phyloP scores from a whole-genome alignment of 306 rosid species.

The Vigna trinervia region DNA sequence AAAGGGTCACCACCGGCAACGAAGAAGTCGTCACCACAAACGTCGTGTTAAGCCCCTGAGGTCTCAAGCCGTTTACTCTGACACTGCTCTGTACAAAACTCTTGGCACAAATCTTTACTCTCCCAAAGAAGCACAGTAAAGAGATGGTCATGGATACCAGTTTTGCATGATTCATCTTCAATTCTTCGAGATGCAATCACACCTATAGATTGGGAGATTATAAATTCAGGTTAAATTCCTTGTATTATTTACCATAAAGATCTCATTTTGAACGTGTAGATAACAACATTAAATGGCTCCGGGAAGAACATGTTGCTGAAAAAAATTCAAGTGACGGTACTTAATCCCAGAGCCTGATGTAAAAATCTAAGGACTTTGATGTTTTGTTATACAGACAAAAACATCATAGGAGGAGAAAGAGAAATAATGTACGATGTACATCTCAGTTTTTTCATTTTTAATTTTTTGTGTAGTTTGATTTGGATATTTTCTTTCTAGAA shows the following conservation, averaged over 20 bases:
- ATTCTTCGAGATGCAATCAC: constrained; percentile 12
- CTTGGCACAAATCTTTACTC: constrained; percentile 64
- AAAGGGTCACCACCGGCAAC: constrained; percentile 37
- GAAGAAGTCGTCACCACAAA: constrained; percentile 53
- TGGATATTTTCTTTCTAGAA: constrained; percentile 2
- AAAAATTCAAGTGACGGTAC: background rate
- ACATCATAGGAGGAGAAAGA: background rate
- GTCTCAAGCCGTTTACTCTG: constrained; percentile 68
- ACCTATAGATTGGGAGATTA: constrained; percentile 12
- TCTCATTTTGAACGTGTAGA: background rate
- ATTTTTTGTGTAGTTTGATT: constrained; percentile 2
- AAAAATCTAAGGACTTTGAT: background rate
- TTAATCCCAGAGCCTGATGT: constrained; percentile 6
- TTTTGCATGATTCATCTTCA: constrained; percentile 1
- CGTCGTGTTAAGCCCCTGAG: constrained; percentile 52
- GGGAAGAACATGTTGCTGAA: background rate
- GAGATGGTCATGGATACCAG: background rate
- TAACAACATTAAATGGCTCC: background rate
- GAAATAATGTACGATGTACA: constrained; percentile 34
- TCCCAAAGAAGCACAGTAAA: constrained; percentile 44
- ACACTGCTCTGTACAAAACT: constrained; percentile 68
- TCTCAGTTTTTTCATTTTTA: background rate
- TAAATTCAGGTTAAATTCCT: background rate
- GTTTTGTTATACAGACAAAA: background rate
- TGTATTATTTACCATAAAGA: background rate